A percentile compares a stretch with the other conserved stretches of the same genome.
Conservation (phyloP, 2,329 filamentous ascomycete species). For the Alternaria alternata region DNA sequence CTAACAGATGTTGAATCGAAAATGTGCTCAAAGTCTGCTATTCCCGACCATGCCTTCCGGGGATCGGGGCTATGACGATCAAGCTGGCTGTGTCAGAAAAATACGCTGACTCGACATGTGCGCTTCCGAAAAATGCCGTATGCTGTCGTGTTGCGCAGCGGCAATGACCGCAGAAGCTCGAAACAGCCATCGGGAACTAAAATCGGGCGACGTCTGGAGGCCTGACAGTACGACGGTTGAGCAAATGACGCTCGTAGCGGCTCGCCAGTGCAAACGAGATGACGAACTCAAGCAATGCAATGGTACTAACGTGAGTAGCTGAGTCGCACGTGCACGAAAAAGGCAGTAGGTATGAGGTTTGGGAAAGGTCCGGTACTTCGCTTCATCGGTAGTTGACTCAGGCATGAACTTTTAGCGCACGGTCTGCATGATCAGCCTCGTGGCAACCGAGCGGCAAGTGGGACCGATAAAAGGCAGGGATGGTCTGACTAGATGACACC, state of each 20-base stretch:
- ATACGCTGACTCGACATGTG: background rate
- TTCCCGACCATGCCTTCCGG: background rate
- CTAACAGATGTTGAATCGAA: background rate
- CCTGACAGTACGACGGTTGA: background rate
- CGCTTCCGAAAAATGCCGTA: background rate
- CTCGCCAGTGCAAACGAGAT: background rate
- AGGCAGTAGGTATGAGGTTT: background rate
- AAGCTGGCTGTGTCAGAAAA: background rate
- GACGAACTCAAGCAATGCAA: background rate
- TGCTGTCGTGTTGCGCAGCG: background rate
- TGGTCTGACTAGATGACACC: constrained; percentile 1
- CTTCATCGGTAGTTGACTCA: background rate
- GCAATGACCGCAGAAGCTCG: background rate
- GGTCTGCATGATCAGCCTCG: background rate
- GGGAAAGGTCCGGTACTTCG: background rate
- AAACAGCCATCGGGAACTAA: background rate
- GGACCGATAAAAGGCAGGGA: constrained; percentile 1
- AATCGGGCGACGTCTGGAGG: background rate
- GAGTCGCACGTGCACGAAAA: background rate
- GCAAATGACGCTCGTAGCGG: background rate
- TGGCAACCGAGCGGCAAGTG: constrained; percentile 3
- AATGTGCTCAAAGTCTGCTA: background rate
- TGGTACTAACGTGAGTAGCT: background rate
- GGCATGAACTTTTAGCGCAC: background rate
- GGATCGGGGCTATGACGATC: background rate